Percentiles rank a stretch among this genome's conserved stretches.
These are phyloP conservation scores for Chamaecrista fasciculata DNA, from an alignment of 306 rosid species.

Conservation along the genomic window DNA sequence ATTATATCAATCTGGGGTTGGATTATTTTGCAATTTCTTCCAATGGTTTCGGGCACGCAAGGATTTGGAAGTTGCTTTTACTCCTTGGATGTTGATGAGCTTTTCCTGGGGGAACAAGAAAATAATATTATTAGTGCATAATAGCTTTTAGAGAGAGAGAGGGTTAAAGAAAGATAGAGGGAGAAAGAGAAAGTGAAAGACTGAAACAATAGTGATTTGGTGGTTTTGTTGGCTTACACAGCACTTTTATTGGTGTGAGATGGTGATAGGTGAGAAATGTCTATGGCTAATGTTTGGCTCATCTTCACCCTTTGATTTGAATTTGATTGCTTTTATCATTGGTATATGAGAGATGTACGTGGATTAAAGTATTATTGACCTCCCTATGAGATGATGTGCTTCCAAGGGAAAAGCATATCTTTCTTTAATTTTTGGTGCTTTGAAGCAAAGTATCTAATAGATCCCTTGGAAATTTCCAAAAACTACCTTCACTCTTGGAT, in stretches of 20 bases:
- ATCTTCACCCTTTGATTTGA: neutral
- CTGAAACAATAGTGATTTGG: slow-evolving; percentile 10
- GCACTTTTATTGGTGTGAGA: slow-evolving; percentile 45
- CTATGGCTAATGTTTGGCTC: neutral
- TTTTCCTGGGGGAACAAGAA: neutral
- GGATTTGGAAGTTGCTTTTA: slow-evolving; percentile 52
- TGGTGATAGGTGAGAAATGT: slow-evolving; percentile 28
- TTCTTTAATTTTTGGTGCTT: slow-evolving; percentile 41
- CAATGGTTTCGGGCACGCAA: slow-evolving; percentile 59
- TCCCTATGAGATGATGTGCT: neutral
- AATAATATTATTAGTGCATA: neutral
- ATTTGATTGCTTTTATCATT: slow-evolving; percentile 37
- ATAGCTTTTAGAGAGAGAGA: neutral
- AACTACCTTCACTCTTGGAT: slow-evolving; percentile 3
- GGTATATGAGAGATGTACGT: slow-evolving; percentile 16
- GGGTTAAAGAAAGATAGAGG: neutral
- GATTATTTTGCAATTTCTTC: slow-evolving; percentile 27
- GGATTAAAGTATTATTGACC: slow-evolving; percentile 1
- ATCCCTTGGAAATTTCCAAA: slow-evolving; percentile 23
- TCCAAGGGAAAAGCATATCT: slow-evolving; percentile 40
- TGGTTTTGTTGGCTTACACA: slow-evolving; percentile 42
- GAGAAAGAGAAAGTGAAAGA: neutral
- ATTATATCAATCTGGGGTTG: slow-evolving; percentile 14
- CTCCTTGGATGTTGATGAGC: slow-evolving; percentile 52
- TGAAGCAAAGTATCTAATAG: slow-evolving; percentile 61